Percentiles rank a stretch among this genome's conserved stretches.
Conservation (phyloP, 129 eudicot genomes). For the Ambrosia artemisiifolia region DNA sequence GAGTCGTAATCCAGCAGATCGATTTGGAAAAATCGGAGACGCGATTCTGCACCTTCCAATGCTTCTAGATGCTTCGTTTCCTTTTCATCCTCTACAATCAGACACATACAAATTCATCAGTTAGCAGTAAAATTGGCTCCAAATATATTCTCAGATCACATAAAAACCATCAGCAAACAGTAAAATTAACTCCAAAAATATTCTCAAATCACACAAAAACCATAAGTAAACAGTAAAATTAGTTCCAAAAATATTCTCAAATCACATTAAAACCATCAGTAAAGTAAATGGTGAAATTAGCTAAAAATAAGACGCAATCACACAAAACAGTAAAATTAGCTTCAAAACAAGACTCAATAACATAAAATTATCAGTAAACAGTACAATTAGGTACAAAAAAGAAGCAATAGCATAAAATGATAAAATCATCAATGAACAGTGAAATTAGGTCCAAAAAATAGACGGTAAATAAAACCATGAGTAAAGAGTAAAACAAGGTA, state of each 20-base stretch:
- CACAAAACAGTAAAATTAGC: too few relatives aligned
- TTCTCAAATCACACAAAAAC: too few relatives aligned
- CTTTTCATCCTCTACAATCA: slow-evolving; percentile 53
- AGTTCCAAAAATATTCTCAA: too few relatives aligned
- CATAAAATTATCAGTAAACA: too few relatives aligned
- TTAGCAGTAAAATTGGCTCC: slow-evolving; percentile 1
- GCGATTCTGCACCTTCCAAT: slow-evolving; percentile 71
- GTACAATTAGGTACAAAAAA: too few relatives aligned
- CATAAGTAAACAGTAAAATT: too few relatives aligned
- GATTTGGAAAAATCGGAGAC: slow-evolving; percentile 75
- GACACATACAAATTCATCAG: slow-evolving; percentile 6
- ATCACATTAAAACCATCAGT: neutral
- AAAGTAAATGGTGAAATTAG: neutral
- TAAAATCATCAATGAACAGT: neutral
- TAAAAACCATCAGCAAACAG: neutral
- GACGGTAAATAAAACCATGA: too few relatives aligned
- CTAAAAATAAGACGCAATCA: neutral
- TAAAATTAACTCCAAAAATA: slow-evolving; percentile 1
- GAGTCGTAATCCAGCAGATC: slow-evolving; percentile 83
- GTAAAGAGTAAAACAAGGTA: too few relatives aligned
- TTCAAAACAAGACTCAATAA: too few relatives aligned
- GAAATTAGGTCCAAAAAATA: neutral
- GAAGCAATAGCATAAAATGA: neutral
- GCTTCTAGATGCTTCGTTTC: slow-evolving; percentile 81
- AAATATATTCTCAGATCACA: neutral